Conservation (phyloP, 2,329 filamentous ascomycete species). For the Simplicillium aogashimaense region DNA sequence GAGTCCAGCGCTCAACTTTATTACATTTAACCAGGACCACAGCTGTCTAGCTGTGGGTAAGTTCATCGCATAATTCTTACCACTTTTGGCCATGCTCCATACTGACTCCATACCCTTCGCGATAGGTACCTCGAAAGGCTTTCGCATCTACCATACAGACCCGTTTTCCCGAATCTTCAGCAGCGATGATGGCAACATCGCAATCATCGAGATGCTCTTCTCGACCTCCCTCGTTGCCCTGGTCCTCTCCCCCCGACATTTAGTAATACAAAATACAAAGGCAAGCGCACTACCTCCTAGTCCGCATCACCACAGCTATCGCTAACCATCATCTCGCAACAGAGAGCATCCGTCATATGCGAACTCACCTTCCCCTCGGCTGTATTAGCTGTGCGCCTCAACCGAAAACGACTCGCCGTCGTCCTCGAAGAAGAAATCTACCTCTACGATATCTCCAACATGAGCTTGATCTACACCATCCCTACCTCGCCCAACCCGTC, state of each 20-base stretch:
- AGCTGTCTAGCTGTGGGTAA: constrained; percentile 90
- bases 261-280: constrained; percentile 98
- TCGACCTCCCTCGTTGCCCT: constrained; percentile 93
- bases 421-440: constrained; percentile 95
- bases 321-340: constrained; percentile 9
- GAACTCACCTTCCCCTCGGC: constrained; percentile 98
- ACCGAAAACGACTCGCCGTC: constrained; percentile 87
- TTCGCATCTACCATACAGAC: constrained; percentile 93
- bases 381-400: constrained; percentile 85
- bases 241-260: constrained; percentile 79
- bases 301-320: constrained; percentile 1
- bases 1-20: constrained; percentile 78
- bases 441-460: constrained; percentile 97
- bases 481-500: constrained; percentile 87
- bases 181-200: constrained; percentile 88
- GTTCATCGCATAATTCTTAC: constrained; percentile 18
- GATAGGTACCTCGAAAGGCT: constrained; percentile 80
- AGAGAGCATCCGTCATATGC: constrained; percentile 78
- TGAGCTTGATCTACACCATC: constrained; percentile 89
- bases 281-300: constrained; percentile 32
- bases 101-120: constrained; percentile 6
- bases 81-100: constrained; percentile 1
- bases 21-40: constrained; percentile 99
- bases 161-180: constrained; percentile 93
- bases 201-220: constrained; percentile 97